A percentile compares a stretch with the other conserved stretches of the same genome.
These are phyloP conservation scores for Scutellaria barbata DNA, from an alignment of 257 asterid species.

Conservation along the genomic window DNA sequence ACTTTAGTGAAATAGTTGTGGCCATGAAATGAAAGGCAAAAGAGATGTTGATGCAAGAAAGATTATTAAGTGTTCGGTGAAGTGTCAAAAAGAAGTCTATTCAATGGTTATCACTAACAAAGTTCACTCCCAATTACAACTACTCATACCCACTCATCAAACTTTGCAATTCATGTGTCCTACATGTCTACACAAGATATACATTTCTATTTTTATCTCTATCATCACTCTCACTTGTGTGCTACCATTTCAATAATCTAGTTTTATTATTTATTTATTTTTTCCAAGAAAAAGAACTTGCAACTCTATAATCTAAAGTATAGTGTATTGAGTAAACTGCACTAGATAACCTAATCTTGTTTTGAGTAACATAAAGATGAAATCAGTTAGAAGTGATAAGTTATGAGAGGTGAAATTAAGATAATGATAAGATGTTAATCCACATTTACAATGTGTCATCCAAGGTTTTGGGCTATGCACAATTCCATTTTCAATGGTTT, in stretches of 20 bases:
- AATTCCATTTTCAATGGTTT: not conserved
- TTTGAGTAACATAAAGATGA: slow-evolving; percentile 10
- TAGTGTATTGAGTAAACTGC: too few relatives aligned
- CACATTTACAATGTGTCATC: not conserved
- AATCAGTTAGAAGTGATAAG: slow-evolving; percentile 11
- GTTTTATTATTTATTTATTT: too few relatives aligned
- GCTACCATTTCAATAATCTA: slow-evolving; percentile 21
- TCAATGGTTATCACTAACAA: slow-evolving; percentile 28
- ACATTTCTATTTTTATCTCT: slow-evolving; percentile 15
- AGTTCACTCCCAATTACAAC: slow-evolving; percentile 38
- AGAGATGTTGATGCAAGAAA: slow-evolving; percentile 40
- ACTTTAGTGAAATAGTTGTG: slow-evolving; percentile 31
- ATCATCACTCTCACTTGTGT: slow-evolving; percentile 19
- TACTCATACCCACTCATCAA: slow-evolving; percentile 39
- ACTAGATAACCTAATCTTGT: too few relatives aligned
- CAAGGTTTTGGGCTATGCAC: not conserved
- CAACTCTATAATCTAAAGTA: too few relatives aligned
- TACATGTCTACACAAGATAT: slow-evolving; percentile 43
- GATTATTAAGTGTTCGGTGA: slow-evolving; percentile 47
- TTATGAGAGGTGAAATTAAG: not conserved
- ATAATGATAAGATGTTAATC: not conserved
- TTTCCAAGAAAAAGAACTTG: not conserved
- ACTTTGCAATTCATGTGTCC: slow-evolving; percentile 46
- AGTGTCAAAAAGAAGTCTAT: slow-evolving; percentile 53
- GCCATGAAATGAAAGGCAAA: slow-evolving; percentile 45